Conservation (phyloP, 73 alveolate genomes). For the Paramecium primaurelia region DNA sequence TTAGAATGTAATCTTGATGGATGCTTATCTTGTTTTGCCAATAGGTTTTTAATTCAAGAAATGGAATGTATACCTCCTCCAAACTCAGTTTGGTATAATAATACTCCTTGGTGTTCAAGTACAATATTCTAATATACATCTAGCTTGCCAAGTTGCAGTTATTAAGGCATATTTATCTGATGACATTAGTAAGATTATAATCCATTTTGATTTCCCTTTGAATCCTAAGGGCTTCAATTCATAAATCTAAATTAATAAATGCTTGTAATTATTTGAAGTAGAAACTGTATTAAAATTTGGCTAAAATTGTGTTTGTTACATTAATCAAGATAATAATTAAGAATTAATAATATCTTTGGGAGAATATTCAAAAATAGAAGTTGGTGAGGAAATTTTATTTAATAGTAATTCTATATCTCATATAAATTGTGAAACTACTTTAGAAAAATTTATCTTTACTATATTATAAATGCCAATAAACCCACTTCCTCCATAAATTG, state of each 20-base stretch:
- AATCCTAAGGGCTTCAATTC: neutral
- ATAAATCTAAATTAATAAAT: too few species aligned
- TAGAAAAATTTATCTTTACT: neutral
- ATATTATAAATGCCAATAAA: neutral
- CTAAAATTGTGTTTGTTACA: neutral
- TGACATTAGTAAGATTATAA: neutral
- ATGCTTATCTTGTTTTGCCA: neutral
- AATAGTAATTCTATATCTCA: neutral
- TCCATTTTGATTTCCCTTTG: neutral
- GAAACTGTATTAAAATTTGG: neutral
- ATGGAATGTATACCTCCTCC: neutral
- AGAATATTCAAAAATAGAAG: neutral
- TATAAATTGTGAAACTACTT: neutral
- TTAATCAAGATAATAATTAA: neutral
- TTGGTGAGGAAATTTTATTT: neutral
- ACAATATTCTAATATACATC: too few species aligned
- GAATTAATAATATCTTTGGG: neutral
- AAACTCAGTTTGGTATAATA: neutral
- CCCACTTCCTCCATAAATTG: neutral
- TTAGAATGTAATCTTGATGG: neutral
- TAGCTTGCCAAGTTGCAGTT: neutral
- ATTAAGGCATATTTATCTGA: neutral
- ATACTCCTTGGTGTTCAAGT: neutral
- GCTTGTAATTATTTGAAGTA: neutral
- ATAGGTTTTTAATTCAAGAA: neutral